Conservation (phyloP, 2,329 filamentous ascomycete species). For the Penicillium sp. region DNA sequence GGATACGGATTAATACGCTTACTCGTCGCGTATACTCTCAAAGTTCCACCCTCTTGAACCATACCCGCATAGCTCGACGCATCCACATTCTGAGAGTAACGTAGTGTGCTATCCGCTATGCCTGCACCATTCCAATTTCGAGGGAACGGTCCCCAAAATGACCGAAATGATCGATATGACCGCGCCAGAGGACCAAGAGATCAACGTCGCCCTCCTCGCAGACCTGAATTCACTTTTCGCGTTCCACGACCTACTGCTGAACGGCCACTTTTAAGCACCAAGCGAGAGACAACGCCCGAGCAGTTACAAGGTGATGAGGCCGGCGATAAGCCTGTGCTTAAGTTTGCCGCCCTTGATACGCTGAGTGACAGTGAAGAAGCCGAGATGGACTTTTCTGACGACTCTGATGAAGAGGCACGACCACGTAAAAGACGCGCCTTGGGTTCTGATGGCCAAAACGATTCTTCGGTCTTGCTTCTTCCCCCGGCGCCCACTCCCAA, state of each 20-base stretch:
- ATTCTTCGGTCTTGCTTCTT: conserved; percentile 23
- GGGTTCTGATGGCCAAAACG: conserved; percentile 19
- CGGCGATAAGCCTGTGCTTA: conserved; percentile 30
- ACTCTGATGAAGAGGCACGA: conserved; percentile 35
- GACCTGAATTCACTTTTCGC: conserved; percentile 43
- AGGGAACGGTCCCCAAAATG: conserved; percentile 1
- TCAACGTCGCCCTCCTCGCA: conserved; percentile 12
- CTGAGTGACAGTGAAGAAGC: conserved; percentile 49
- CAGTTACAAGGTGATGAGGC: conserved; percentile 26
- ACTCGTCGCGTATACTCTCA: not conserved
- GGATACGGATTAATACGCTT: not conserved
- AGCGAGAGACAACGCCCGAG: conserved; percentile 39
- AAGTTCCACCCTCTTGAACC: not conserved
- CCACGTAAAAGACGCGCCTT: conserved; percentile 43
- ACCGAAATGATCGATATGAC: not conserved
- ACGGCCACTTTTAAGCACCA: conserved; percentile 36
- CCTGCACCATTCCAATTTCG: conserved; percentile 19
- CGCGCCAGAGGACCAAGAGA: conserved; percentile 14
- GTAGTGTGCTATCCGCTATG: not conserved
- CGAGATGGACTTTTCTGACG: conserved; percentile 46
- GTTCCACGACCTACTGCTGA: conserved; percentile 35
- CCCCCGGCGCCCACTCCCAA: conserved; percentile 54
- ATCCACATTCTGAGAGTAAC: not conserved
- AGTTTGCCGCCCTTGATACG: conserved; percentile 38
- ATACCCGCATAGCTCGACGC: not conserved